Conservation (phyloP, 176 grass and related monocot genomes). For the Carex kokanica region DNA sequence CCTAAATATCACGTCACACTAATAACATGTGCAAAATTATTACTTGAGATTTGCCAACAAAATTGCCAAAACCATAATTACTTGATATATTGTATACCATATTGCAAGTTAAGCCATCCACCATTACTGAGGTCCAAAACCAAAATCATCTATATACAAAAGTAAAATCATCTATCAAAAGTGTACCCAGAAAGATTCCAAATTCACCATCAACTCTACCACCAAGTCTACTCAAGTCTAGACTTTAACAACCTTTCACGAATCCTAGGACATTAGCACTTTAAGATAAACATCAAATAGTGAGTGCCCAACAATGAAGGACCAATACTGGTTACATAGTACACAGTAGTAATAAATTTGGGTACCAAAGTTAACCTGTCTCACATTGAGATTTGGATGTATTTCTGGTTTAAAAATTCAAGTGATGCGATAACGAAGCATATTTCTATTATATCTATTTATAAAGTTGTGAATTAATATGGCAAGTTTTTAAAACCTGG, state of each 20-base stretch:
- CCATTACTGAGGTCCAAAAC: not conserved
- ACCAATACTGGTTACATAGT: not conserved
- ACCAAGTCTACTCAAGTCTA: not conserved
- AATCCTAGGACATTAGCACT: not conserved
- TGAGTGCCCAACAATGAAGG: not conserved
- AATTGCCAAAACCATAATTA: not conserved
- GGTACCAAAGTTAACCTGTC: not conserved
- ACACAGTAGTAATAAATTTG: not conserved
- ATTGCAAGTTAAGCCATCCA: not conserved
- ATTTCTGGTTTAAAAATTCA: not conserved
- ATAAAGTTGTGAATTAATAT: not conserved
- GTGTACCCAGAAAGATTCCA: not conserved
- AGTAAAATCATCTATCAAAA: not conserved
- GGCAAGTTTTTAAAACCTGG: constrained; percentile 49
- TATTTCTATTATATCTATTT: not conserved
- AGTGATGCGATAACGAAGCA: not conserved
- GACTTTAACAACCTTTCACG: not conserved
- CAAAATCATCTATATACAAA: not conserved
- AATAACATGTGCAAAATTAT: not conserved
- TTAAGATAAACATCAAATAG: not conserved
- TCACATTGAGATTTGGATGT: not conserved
- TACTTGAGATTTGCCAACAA: not conserved
- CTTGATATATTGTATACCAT: not conserved
- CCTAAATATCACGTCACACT: not conserved
- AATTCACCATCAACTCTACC: not conserved